Base-by-base conservation (phyloP, 768 basidiomycete species). In the Flagelloscypha sp. region DNA sequence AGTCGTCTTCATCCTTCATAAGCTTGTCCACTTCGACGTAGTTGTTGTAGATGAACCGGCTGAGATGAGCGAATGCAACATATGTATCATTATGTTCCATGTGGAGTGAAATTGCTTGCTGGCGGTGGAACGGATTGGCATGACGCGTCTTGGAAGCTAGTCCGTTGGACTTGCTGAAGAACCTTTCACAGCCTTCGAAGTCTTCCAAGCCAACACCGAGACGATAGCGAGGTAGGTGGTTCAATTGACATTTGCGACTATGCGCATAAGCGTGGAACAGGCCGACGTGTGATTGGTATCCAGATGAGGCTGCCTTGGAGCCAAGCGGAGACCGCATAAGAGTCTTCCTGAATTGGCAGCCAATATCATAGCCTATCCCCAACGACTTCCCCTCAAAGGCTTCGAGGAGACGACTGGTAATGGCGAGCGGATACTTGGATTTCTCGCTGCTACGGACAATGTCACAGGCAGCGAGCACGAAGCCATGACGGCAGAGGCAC, bases 251-350 rank as follows among this genome's bases (percentile, higher is more conserved):
- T n/a, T 41, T 23, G 11, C 42, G 39, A 28, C 54, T 56, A 42
- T 58, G 56, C 0, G 58, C 48, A 30, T 58, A 48, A 0, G 54
- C 48, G 30, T 58, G 57, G 34, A 57, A 55, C 12, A 40, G 23
- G 11, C 47, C 47, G 9, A 56, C 48, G 6, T 52, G 31, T 7
- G 35, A 40, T 4, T 23, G 29, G 24, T 42, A 40, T 6, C 27
- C 3, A 7, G 38, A 20, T 5, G 35, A 19, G 16, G 24, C 9
- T 12, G 42, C 44, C 10, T 35, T 12, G 5, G 27, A 16, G 17
- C 52, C 45, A 11, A 59, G 42, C 1, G 43, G 27, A 30, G 53
- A 56, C 6, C 32, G 17, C 7, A 19, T 30, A 8, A 61, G 35
- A 3, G 52, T 57, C 11, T 25, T 41, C 17, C 38, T 27, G 32